phyloP scores from a whole-genome alignment of 768 basidiomycete genomes.

The Mrakia hoshinonis region DNA sequence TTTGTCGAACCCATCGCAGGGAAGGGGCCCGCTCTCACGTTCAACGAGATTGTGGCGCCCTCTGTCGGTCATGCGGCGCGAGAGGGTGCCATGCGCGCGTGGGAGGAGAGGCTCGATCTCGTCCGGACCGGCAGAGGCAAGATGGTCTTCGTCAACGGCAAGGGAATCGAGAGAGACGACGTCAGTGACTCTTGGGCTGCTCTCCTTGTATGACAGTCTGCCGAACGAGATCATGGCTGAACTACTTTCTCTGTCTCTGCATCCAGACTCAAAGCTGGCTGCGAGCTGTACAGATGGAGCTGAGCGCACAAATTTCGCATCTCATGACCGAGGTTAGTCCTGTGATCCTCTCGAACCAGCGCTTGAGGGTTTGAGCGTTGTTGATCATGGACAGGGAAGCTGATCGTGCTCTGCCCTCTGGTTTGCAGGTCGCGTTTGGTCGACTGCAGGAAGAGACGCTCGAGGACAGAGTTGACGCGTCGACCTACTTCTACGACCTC shows the following conservation, averaged over 20 bases:
- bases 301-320: conserved; percentile 6
- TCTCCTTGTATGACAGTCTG: too few relatives aligned
- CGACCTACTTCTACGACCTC: conserved; percentile 82
- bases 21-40: background rate
- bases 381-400: too few relatives aligned
- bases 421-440: conserved; percentile 1
- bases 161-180: conserved; percentile 14
- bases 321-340: conserved; percentile 10
- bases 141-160: conserved; percentile 20
- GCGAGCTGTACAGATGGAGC: conserved; percentile 17
- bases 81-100: background rate
- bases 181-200: too few relatives aligned
- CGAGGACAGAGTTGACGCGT: conserved; percentile 47
- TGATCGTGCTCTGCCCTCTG: background rate
- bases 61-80: background rate
- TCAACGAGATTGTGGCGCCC: background rate
- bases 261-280: conserved; percentile 20
- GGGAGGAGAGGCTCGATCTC: conserved; percentile 10
- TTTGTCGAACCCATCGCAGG: conserved; percentile 2
- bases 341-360: background rate
- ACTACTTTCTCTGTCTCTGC: background rate
- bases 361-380: too few relatives aligned
- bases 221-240: background rate
- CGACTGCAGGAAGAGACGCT: conserved; percentile 42
- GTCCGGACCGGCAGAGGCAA: background rate